Percentiles rank a stretch among this genome's conserved stretches.
phyloP scores from a whole-genome alignment of 345 rosid genomes.

The Aquilaria sinensis region DNA sequence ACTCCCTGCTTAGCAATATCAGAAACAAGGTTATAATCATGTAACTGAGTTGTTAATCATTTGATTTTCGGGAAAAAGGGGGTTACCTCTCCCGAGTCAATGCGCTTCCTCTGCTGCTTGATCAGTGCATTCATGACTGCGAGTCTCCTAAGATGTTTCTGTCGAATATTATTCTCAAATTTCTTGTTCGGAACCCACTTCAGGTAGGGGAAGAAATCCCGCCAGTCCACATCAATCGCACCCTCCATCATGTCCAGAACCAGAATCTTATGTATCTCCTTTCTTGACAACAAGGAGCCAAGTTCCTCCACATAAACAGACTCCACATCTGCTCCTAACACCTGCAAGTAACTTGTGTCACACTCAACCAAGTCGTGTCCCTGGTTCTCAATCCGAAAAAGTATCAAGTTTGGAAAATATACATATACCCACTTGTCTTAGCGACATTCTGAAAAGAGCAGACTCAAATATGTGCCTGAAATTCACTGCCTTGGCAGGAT shows the following conservation, averaged over 20 bases:
- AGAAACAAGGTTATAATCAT: not conserved
- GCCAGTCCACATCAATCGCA: constrained; percentile 85
- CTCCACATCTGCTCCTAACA: constrained; percentile 55
- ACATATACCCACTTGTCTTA: constrained; percentile 57
- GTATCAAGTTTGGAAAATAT: not conserved
- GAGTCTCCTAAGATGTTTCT: constrained; percentile 40
- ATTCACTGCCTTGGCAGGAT: constrained; percentile 42
- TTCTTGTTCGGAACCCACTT: constrained; percentile 71
- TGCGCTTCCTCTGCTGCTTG: constrained; percentile 36
- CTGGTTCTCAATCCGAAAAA: not conserved
- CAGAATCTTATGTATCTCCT: constrained; percentile 43
- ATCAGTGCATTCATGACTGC: constrained; percentile 65
- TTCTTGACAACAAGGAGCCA: constrained; percentile 44
- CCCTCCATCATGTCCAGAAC: constrained; percentile 78
- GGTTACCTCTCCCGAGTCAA: constrained; percentile 47
- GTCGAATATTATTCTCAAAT: constrained; percentile 44
- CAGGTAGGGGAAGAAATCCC: constrained; percentile 90
- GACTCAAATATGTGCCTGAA: constrained; percentile 70
- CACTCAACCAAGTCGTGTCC: not conserved
- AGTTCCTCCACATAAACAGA: constrained; percentile 68
- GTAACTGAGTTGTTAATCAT: not conserved
- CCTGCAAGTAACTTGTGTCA: constrained; percentile 24
- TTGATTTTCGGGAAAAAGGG: not conserved
- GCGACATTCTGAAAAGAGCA: constrained; percentile 60
- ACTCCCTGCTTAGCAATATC: constrained; percentile 31